These are phyloP conservation scores for rapeseed (Brassica napus) DNA, from an alignment of 345 rosid species.

Conservation along the genomic window DNA sequence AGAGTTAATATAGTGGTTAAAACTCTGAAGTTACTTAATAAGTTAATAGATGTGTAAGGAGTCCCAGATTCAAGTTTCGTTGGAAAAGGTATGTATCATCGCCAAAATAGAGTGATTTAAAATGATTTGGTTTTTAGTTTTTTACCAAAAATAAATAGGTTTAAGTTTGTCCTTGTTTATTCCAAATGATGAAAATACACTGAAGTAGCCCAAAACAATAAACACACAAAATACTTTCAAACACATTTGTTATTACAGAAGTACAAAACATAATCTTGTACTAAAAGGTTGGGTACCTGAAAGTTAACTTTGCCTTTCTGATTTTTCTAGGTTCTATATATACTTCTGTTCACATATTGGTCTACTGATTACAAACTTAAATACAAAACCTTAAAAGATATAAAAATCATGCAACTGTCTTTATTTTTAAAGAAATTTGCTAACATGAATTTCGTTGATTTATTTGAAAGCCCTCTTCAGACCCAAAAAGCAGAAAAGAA, in stretches of 20 bases:
- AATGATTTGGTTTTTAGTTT: background rate
- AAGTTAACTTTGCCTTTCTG: too few relatives aligned
- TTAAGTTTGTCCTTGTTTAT: slow-evolving; percentile 17
- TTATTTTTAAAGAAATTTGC: background rate
- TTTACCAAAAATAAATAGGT: background rate
- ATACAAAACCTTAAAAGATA: background rate
- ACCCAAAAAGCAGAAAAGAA: slow-evolving; percentile 7
- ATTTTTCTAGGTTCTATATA: slow-evolving; percentile 15
- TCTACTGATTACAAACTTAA: background rate
- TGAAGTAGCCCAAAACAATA: background rate
- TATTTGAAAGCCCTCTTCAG: slow-evolving; percentile 30
- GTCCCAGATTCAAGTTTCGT: too few relatives aligned
- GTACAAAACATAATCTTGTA: background rate
- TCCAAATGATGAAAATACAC: slow-evolving; percentile 1
- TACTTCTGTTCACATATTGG: background rate
- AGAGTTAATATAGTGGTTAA: too few relatives aligned
- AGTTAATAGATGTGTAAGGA: too few relatives aligned
- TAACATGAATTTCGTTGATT: background rate
- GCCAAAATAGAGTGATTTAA: too few relatives aligned
- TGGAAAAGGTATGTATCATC: too few relatives aligned
- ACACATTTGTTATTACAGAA: slow-evolving; percentile 1
- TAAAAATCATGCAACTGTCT: background rate
- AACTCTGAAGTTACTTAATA: too few relatives aligned
- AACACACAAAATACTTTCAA: background rate
- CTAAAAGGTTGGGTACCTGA: background rate